A percentile compares a stretch with the other conserved stretches of the same genome.
Evolutionary conservation across 2,329 filamentous ascomycete species (phyloP).

Genomic region (Orbilia ellipsospora): DNA sequence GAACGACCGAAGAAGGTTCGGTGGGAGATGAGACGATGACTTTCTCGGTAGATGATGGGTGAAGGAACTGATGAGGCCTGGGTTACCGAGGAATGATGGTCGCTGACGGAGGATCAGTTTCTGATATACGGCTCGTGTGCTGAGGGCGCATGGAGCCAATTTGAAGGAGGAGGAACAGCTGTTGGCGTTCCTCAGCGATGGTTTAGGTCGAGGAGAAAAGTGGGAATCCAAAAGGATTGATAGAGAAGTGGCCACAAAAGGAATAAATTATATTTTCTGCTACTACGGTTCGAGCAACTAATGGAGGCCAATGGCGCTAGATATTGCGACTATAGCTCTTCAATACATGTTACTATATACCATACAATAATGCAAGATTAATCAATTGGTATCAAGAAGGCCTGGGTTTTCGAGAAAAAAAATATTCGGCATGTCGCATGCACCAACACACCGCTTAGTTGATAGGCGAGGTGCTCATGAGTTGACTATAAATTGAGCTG

Average conservation of each 20-base stretch:
- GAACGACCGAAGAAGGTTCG: constrained; percentile 37
- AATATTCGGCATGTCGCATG: constrained; percentile 14
- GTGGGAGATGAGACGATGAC: background rate
- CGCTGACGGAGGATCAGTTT: constrained; percentile 25
- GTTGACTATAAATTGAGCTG: too few relatives aligned
- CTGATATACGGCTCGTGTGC: constrained; percentile 42
- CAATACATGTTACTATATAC: background rate
- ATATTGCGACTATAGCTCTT: background rate
- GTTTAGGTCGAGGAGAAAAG: constrained; percentile 5
- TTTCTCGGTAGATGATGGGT: background rate
- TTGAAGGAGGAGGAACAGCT: constrained; percentile 52
- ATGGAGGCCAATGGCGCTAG: background rate
- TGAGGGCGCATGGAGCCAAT: constrained; percentile 54
- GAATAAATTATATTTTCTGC: too few relatives aligned
- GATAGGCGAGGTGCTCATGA: too few relatives aligned
- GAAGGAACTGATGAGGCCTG: constrained; percentile 1
- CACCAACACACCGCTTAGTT: constrained; percentile 2
- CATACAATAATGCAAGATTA: background rate
- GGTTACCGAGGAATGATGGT: constrained; percentile 25
- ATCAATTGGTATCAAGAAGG: background rate
- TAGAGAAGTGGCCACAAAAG: too few relatives aligned
- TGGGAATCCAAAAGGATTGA: too few relatives aligned
- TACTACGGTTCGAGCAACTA: too few relatives aligned
- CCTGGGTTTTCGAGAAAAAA: background rate
- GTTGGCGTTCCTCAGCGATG: constrained; percentile 38